Evolutionary conservation across 2,329 filamentous ascomycete species (phyloP).

Genomic region (Metarhizium rileyi): DNA sequence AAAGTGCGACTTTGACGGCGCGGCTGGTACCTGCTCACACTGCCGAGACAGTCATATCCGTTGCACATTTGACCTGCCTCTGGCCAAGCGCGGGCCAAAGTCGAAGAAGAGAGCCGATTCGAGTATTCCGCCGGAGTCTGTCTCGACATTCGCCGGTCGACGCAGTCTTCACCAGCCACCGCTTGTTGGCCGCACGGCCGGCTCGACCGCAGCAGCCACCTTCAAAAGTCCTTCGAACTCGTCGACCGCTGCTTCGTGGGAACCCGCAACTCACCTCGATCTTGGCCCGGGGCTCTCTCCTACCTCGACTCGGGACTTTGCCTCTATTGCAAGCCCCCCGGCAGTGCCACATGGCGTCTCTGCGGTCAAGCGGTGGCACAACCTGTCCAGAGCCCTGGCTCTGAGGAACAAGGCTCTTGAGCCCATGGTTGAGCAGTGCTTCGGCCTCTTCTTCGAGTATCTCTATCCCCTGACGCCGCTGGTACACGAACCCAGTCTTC

Average conservation of each 20-base stretch:
- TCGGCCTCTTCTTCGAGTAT: slow-evolving; percentile 32
- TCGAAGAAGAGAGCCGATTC: slow-evolving; percentile 14
- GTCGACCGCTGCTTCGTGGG: slow-evolving; percentile 13
- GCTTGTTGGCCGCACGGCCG: background rate
- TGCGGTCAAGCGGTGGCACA: slow-evolving; percentile 20
- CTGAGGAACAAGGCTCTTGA: slow-evolving; percentile 16
- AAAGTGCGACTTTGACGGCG: slow-evolving; percentile 19
- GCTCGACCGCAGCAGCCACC: slow-evolving; percentile 1
- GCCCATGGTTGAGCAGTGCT: slow-evolving; percentile 20
- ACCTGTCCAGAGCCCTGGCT: slow-evolving; percentile 15
- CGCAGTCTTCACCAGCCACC: background rate
- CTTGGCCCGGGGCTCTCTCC: slow-evolving; percentile 15
- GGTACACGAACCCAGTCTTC: slow-evolving; percentile 30
- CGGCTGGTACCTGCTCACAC: slow-evolving; percentile 18
- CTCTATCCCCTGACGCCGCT: slow-evolving; percentile 32
- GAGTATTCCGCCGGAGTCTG: slow-evolving; percentile 8
- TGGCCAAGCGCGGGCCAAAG: slow-evolving; percentile 29
- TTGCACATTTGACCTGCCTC: slow-evolving; percentile 29
- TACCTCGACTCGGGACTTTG: slow-evolving; percentile 11
- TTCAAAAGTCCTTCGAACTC: slow-evolving; percentile 12
- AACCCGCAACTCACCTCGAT: slow-evolving; percentile 7
- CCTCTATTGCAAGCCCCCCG: slow-evolving; percentile 5
- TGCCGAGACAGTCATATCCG: slow-evolving; percentile 22
- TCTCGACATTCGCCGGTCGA: slow-evolving; percentile 8
- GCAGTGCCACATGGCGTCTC: slow-evolving; percentile 7